Base-by-base conservation (phyloP, 192 early-diverging fungal species). In the Geosiphon pyriformis region DNA sequence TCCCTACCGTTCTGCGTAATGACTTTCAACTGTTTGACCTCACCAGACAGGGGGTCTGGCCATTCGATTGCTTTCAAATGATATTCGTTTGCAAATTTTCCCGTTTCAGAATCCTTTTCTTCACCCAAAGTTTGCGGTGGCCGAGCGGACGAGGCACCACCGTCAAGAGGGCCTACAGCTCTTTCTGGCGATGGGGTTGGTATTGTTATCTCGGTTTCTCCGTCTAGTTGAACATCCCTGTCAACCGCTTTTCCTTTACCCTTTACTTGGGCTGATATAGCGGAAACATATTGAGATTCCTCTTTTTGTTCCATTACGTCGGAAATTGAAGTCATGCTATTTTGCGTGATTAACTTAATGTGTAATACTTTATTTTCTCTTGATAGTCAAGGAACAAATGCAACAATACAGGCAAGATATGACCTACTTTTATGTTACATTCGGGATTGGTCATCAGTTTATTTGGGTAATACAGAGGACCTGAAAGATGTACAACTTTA, bases 1-100 rank as follows among this genome's bases (percentile, higher is more conserved):
- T 32, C 3, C 67, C 48, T 78, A 85, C 82, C 74, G 77, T 94
- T 94, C 77, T 96, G 94, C 4, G 94, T 94, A 34, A 92, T 85
- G 48, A 96, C 90, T 60, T 85, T 82, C 29, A 92, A 78, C 4
- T 76, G 66, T 55, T 77, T 73, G 55, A 70, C 57, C n/a, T 74
- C 35, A 4, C 77, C 67, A 4, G 82, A 82, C 20, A 51, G 50
- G 15, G 75, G 67, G 62, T 87, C 85, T 33, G 72, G 67, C 86
- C 86, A 91, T 61, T 77, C 79, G 49, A 94, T 81, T 17, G 82
- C 78, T 69, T 94, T 94, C 3, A 94, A 76, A 22, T 84, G 80
- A 76, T 94, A 91, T 66, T 86, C 74, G 12, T 73, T 72, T 0
- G 61, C 61, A 26, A 61, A 51, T 32, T 46, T 29, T 47, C 22